These are phyloP conservation scores for Ganoderma boninense DNA, from an alignment of 1,284 basidiomycete species.

Conservation along the genomic window DNA sequence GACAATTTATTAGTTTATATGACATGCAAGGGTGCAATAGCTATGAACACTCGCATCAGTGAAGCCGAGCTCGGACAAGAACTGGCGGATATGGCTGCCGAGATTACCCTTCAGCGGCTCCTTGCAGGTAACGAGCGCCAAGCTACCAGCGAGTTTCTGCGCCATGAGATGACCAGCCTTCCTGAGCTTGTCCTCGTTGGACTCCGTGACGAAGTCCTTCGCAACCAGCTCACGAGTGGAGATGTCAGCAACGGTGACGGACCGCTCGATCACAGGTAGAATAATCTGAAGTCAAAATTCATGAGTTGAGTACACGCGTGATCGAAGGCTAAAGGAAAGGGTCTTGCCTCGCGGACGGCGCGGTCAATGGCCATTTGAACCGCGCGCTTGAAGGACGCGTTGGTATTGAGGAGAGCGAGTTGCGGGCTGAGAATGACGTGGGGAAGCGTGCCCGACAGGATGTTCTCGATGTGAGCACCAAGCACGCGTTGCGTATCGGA, in stretches of 20 bases:
- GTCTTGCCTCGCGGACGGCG: conserved; percentile 88
- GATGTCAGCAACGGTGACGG: conserved; percentile 99
- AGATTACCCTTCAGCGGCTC: conserved; percentile 96
- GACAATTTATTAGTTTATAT: neutral
- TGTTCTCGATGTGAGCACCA: conserved; percentile 78
- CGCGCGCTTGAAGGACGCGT: conserved; percentile 90
- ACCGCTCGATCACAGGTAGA: conserved; percentile 96
- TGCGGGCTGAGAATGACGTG: conserved; percentile 85
- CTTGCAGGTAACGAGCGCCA: conserved; percentile 98
- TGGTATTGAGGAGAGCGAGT: conserved; percentile 76
- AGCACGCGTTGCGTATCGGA: conserved; percentile 70
- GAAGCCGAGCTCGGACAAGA: conserved; percentile 87
- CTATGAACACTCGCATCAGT: conserved; percentile 63
- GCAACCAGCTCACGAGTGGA: conserved; percentile 95
- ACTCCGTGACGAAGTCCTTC: conserved; percentile 97
- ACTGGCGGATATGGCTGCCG: conserved; percentile 86
- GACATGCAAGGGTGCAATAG: neutral
- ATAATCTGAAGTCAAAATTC: conserved; percentile 72
- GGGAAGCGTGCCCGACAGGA: conserved; percentile 77
- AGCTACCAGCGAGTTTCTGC: conserved; percentile 96
- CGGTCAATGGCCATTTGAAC: conserved; percentile 93
- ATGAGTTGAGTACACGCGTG: conserved; percentile 2
- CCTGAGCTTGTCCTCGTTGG: conserved; percentile 90
- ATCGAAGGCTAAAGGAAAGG: neutral
- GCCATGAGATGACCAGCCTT: conserved; percentile 97